Percentiles rank a stretch among this genome's conserved stretches.
Evolutionary conservation across 2,329 filamentous ascomycete species (phyloP).

Genomic region (Tothia fuscella): DNA sequence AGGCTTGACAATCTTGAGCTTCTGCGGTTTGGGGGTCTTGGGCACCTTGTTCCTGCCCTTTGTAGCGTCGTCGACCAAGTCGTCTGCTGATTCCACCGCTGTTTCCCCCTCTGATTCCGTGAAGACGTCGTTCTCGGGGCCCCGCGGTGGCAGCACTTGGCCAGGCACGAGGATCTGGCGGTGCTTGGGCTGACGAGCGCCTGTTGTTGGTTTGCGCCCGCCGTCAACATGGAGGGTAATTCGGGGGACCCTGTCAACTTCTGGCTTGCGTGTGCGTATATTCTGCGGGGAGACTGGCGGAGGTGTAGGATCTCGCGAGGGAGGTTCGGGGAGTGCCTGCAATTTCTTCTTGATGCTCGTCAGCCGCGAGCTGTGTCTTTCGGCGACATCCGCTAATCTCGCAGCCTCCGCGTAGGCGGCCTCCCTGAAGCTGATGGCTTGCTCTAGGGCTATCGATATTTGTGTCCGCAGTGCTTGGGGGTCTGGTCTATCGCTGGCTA

Average conservation of each 20-base stretch:
- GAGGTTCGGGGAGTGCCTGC: slow-evolving; percentile 47
- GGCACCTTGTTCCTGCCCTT: slow-evolving; percentile 10
- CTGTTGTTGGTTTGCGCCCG: neutral
- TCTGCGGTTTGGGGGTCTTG: slow-evolving; percentile 15
- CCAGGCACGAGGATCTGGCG: slow-evolving; percentile 28
- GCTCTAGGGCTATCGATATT: slow-evolving; percentile 44
- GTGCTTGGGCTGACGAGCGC: slow-evolving; percentile 15
- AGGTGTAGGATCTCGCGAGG: slow-evolving; percentile 49
- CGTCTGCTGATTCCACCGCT: slow-evolving; percentile 24
- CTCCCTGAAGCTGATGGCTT: slow-evolving; percentile 43
- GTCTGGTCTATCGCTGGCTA: slow-evolving; percentile 37
- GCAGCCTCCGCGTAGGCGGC: slow-evolving; percentile 44
- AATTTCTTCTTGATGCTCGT: slow-evolving; percentile 50
- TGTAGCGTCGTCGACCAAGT: neutral
- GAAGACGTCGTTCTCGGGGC: slow-evolving; percentile 21
- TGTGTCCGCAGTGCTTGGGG: slow-evolving; percentile 39
- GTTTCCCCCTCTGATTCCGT: slow-evolving; percentile 26
- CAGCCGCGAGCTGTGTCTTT: slow-evolving; percentile 45
- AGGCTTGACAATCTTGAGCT: slow-evolving; percentile 32
- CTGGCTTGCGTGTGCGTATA: slow-evolving; percentile 21
- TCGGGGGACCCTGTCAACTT: slow-evolving; percentile 5
- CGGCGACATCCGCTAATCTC: slow-evolving; percentile 44
- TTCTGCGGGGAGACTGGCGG: slow-evolving; percentile 27
- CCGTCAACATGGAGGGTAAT: slow-evolving; percentile 7
- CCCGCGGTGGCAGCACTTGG: slow-evolving; percentile 32